Percentiles rank a stretch among this genome's conserved stretches.
Evolutionary conservation across 2,329 filamentous ascomycete genomes (phyloP).

Genomic region (Fusarium nodosum): DNA sequence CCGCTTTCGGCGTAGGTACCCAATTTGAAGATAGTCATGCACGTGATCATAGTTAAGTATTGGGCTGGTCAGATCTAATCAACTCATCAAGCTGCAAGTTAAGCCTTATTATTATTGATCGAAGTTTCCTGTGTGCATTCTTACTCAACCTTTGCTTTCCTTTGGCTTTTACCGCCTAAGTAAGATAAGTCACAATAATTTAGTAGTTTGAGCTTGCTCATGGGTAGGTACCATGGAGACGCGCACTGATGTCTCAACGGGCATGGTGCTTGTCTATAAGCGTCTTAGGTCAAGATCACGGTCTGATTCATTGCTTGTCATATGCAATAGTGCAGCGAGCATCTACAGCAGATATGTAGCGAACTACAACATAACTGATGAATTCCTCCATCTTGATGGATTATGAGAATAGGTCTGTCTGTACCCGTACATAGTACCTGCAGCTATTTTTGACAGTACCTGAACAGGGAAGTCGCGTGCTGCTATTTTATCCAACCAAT

Average conservation of each 20-base stretch:
- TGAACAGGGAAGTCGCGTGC: constrained; percentile 5
- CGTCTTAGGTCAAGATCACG: neutral
- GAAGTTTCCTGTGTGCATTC: neutral
- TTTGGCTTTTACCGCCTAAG: neutral
- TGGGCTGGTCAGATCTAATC: neutral
- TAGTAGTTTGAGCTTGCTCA: neutral
- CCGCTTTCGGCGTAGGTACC: constrained; percentile 41
- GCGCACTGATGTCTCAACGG: constrained; percentile 2
- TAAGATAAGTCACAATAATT: too few relatives aligned
- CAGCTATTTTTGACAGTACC: neutral
- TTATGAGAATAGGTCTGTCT: neutral
- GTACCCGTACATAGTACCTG: constrained; percentile 1
- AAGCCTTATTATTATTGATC: neutral
- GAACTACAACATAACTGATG: neutral
- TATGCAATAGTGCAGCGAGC: neutral
- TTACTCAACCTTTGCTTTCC: neutral
- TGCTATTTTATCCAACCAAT: constrained; percentile 48
- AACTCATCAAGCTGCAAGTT: neutral
- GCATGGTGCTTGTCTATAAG: neutral
- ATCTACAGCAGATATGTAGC: neutral
- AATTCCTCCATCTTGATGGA: neutral
- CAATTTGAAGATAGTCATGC: neutral
- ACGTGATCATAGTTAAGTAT: constrained; percentile 22
- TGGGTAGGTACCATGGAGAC: constrained; percentile 1
- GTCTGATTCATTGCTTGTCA: neutral